A percentile compares a stretch with the other conserved stretches of the same genome.
These are phyloP conservation scores for Apiosordaria backusii DNA, from an alignment of 495 filamentous ascomycete species.

Conservation along the genomic window DNA sequence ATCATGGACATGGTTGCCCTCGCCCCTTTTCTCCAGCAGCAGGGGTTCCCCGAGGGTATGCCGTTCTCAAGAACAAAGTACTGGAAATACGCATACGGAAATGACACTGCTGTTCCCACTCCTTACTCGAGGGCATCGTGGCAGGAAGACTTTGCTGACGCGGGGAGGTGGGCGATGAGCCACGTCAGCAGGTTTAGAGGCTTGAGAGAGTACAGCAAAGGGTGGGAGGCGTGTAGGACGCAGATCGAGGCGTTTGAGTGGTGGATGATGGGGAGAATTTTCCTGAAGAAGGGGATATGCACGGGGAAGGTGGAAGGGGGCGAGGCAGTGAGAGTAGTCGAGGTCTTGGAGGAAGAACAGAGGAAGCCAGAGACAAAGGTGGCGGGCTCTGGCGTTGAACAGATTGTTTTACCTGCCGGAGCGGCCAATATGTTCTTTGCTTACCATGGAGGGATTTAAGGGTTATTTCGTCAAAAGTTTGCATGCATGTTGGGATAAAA, in stretches of 20 bases:
- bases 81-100: conserved; percentile 14
- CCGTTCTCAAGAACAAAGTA: conserved; percentile 18
- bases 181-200: conserved; percentile 12
- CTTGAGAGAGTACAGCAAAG: conserved; percentile 13
- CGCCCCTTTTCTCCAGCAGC: background rate
- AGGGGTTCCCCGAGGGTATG: conserved; percentile 1
- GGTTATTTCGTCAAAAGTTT: background rate
- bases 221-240: conserved; percentile 15
- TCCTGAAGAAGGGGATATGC: conserved; percentile 10
- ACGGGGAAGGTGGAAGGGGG: conserved; percentile 7
- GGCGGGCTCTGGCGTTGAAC: background rate
- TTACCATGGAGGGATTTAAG: background rate
- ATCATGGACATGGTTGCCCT: conserved; percentile 23
- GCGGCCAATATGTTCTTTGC: background rate
- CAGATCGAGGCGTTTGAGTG: conserved; percentile 14
- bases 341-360: background rate
- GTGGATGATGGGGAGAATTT: conserved; percentile 16
- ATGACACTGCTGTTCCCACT: conserved; percentile 20
- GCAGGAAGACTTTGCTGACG: conserved; percentile 28
- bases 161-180: conserved; percentile 24
- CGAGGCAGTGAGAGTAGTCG: background rate
- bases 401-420: background rate
- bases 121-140: conserved; percentile 17
- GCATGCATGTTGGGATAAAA: background rate
- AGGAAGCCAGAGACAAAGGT: background rate